Base-by-base conservation (phyloP, 805 yeast genomes). In the Yamadazyma philogaea region DNA sequence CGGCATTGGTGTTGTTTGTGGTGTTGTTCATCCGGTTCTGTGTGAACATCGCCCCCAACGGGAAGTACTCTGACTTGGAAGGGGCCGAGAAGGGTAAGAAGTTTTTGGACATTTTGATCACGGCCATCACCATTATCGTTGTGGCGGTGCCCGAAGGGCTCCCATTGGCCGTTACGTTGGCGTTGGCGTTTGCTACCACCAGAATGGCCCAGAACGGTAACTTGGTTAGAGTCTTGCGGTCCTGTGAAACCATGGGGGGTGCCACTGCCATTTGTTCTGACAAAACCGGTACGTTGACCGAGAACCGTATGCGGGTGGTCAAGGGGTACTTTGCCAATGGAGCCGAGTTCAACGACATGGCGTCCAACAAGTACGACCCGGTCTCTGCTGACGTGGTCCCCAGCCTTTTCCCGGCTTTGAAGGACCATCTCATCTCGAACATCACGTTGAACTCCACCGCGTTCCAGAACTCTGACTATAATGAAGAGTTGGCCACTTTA, bases 121-220 rank as follows among this genome's bases (percentile, higher is more conserved):
- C 93, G 18, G 84, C 98, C 1, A 85, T 93, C 46, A 89, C 99
- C 0, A 77, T 93, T 53, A 81, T 93, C 21, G 99, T 91, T 12
- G 99, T 93, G 39, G 99, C 99, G 0, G 96, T 93, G n/a, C 99
- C 99, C 3, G 99, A 93, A 66, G 99, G 99, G 48, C 75, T 93
- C 44, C 99, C 99, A 1, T 72, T 93, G 43, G 99, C 99, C 2
- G 99, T 93, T 14, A 93, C 99, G 1, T 73, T 93, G 36, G 96
- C 99, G 0, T 72, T 93, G 51, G 99, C 99, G 0, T 93, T 93
- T 70, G 99, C 99, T 2, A 93, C 99, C 2, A 90, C 96, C 7
- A 78, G 98, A 64, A 93, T 93, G 99, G 89, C 96, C 16, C 85
- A 86, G 61, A 96, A 93, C 61, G 95, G 95, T 49, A 91, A 91